Evolutionary conservation across 306 rosid species (phyloP).

Genomic region (Cicer yamashitae): DNA sequence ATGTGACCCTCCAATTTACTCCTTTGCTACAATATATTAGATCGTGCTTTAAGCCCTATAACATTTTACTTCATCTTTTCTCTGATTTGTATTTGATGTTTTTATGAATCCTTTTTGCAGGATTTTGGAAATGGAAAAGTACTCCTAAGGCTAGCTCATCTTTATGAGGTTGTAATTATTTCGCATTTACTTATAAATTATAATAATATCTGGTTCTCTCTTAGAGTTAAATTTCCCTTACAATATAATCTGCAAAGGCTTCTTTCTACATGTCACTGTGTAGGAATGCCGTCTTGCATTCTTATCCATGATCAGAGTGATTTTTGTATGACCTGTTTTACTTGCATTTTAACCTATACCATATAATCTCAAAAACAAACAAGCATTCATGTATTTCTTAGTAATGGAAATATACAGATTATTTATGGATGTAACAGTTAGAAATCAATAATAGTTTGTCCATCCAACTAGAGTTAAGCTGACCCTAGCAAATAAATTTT

Average conservation of each 20-base stretch:
- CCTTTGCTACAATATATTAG: neutral
- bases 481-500: no score
- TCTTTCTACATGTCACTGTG: neutral
- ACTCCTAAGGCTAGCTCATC: conserved; percentile 80
- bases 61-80: conserved; percentile 26
- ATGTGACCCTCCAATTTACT: no score
- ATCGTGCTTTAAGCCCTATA: conserved; percentile 28
- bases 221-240: conserved; percentile 21
- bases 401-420: conserved; percentile 4
- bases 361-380: neutral
- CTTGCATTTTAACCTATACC: conserved; percentile 33
- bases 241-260: conserved; percentile 8
- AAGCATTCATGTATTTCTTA: conserved; percentile 33
- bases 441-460: conserved; percentile 25
- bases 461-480: neutral
- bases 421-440: neutral
- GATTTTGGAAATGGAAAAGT: conserved; percentile 79
- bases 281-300: conserved; percentile 2
- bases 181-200: conserved; percentile 16
- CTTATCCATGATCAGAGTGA: conserved; percentile 8
- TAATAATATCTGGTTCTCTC: conserved; percentile 29
- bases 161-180: conserved; percentile 72
- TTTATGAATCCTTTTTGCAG: conserved; percentile 57
- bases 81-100: conserved; percentile 22
- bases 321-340: neutral